Percentiles rank a stretch among this genome's conserved stretches.
These are phyloP conservation scores for Secale cereale DNA, from an alignment of 176 grass and related monocot species.

Conservation along the genomic window DNA sequence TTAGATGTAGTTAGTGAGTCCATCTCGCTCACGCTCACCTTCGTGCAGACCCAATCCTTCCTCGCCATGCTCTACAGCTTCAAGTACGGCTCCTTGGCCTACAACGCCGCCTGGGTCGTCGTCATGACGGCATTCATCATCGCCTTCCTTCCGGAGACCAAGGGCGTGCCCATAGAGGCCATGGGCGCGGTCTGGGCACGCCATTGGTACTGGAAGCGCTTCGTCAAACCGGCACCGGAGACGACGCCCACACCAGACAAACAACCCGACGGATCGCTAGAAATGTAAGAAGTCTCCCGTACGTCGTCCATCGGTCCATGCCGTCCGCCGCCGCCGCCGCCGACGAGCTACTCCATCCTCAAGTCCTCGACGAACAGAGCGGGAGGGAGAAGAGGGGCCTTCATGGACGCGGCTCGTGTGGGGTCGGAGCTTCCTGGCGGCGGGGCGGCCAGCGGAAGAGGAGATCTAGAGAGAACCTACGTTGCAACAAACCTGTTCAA, in stretches of 20 bases:
- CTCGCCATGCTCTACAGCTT: slow-evolving; percentile 32
- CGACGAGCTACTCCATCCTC: no score
- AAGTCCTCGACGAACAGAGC: no score
- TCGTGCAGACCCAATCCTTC: slow-evolving; percentile 44
- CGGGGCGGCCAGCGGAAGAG: no score
- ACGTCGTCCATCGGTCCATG: no score
- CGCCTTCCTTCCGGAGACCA: slow-evolving; percentile 69
- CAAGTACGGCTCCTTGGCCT: slow-evolving; percentile 36
- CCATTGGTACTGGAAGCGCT: slow-evolving; percentile 59
- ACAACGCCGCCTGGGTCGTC: slow-evolving; percentile 42
- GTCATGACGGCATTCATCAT: slow-evolving; percentile 43
- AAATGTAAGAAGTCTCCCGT: not conserved
- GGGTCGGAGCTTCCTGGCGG: no score
- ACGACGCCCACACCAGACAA: not conserved
- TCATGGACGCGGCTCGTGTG: no score
- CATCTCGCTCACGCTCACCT: slow-evolving; percentile 31
- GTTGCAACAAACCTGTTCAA: no score
- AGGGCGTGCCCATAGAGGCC: slow-evolving; percentile 77
- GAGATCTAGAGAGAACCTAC: no score
- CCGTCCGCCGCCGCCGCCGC: no score
- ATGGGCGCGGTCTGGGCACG: slow-evolving; percentile 31
- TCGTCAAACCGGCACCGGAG: not conserved
- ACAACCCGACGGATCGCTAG: not conserved
- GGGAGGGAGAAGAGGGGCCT: no score
- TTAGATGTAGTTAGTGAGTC: slow-evolving; percentile 7